phyloP scores from a whole-genome alignment of 2,329 filamentous ascomycete genomes.

The Lachnellula cervina region DNA sequence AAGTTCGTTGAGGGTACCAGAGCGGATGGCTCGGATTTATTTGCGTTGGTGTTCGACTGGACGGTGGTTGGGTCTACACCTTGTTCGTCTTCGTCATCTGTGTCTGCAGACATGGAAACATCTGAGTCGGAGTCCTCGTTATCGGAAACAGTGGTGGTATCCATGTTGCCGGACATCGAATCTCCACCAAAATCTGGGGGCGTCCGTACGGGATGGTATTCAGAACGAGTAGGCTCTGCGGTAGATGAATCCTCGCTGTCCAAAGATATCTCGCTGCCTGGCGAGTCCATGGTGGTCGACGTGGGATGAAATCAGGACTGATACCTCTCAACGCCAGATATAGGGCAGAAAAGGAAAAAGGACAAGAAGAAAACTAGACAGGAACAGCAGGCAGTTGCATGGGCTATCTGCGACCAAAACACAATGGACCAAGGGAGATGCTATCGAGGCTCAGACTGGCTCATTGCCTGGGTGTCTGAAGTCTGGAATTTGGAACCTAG shows the following conservation, averaged over 20 bases:
- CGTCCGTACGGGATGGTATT: constrained; percentile 17
- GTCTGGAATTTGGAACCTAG: constrained; percentile 1
- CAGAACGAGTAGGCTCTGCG: constrained; percentile 21
- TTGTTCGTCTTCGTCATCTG: constrained; percentile 29
- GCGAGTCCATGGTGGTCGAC: constrained; percentile 21
- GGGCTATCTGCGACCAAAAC: constrained; percentile 18
- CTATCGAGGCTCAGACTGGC: constrained; percentile 10
- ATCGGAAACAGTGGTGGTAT: constrained; percentile 13
- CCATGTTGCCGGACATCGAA: constrained; percentile 5
- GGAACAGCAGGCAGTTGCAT: constrained; percentile 21
- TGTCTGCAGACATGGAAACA: constrained; percentile 34
- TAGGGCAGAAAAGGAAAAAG: constrained; percentile 16
- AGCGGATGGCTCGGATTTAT: constrained; percentile 3
- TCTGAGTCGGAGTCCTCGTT: constrained; percentile 32
- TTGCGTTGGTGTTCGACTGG: constrained; percentile 4
- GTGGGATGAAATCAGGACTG: constrained; percentile 2
- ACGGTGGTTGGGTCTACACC: constrained; percentile 13
- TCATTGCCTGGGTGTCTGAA: constrained; percentile 14
- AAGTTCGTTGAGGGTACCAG: background rate
- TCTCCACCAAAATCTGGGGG: constrained; percentile 5
- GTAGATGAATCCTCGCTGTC: constrained; percentile 29
- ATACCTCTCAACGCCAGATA: constrained; percentile 6
- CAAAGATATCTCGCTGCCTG: constrained; percentile 20
- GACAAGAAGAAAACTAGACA: constrained; percentile 20
- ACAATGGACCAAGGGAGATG: constrained; percentile 23